Percentiles rank a stretch among this genome's conserved stretches.
Conservation (phyloP, 176 grass and related monocot genomes). For the Pharus latifolius region DNA sequence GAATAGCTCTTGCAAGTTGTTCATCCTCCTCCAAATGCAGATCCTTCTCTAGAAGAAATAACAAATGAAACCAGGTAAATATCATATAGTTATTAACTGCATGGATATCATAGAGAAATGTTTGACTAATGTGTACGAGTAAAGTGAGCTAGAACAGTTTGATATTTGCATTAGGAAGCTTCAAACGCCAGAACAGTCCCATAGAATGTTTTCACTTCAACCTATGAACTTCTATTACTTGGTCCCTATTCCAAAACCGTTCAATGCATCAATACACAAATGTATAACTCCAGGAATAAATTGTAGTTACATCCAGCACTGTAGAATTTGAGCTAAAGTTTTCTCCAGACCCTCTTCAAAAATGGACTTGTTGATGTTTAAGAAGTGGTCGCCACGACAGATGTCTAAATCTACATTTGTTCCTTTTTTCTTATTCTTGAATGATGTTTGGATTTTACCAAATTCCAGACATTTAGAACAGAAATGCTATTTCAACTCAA, state of each 20-base stretch:
- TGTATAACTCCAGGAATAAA: not conserved
- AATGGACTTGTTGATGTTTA: not conserved
- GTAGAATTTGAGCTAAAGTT: not conserved
- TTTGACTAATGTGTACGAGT: not conserved
- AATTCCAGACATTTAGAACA: not conserved
- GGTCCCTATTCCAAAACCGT: not conserved
- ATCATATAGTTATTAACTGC: not conserved
- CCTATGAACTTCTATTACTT: not conserved
- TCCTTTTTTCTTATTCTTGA: not conserved
- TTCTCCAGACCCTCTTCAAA: not conserved
- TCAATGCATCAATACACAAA: not conserved
- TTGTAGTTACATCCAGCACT: conserved; percentile 4
- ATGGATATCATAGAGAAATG: not conserved
- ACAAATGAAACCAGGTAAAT: conserved; percentile 3
- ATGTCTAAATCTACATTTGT: not conserved
- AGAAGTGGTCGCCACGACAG: not conserved
- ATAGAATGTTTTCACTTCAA: conserved; percentile 7
- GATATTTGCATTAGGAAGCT: not conserved
- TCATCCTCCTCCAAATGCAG: conserved; percentile 87
- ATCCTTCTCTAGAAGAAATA: conserved; percentile 50
- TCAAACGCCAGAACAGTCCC: not conserved
- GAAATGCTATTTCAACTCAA: not conserved
- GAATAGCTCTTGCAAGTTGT: conserved; percentile 91
- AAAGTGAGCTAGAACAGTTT: not conserved
- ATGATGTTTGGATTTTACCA: not conserved